Evolutionary conservation across 2,329 filamentous ascomycete genomes (phyloP).

Genomic region (Colletotrichum cuscutae): DNA sequence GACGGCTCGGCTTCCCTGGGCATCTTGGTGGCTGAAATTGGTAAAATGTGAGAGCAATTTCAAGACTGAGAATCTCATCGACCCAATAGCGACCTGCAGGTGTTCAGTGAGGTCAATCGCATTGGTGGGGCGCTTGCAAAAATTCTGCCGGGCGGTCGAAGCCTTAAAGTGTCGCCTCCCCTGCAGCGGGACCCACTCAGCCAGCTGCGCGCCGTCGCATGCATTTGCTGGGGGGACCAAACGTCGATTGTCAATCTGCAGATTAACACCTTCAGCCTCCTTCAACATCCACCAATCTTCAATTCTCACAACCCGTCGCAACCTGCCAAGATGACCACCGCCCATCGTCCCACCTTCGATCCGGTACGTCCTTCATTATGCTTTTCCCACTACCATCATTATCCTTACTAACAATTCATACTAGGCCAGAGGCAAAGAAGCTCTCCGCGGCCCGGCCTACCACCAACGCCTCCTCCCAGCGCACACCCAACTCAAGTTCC

Average conservation of each 20-base stretch:
- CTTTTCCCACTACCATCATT: neutral
- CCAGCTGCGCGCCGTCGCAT: slow-evolving; percentile 12
- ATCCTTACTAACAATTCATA: slow-evolving; percentile 39
- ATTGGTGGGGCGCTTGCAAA: slow-evolving; percentile 40
- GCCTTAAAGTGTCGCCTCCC: slow-evolving; percentile 14
- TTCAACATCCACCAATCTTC: neutral
- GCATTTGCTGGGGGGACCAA: slow-evolving; percentile 8
- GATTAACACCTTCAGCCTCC: neutral
- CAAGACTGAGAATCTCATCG: neutral
- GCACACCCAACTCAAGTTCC: slow-evolving; percentile 90
- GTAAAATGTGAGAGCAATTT: slow-evolving; percentile 34
- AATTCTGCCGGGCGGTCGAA: slow-evolving; percentile 63
- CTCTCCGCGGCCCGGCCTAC: slow-evolving; percentile 91
- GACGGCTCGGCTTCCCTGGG: slow-evolving; percentile 93
- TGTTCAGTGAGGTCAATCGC: slow-evolving; percentile 35
- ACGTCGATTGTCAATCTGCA: neutral
- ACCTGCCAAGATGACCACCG: slow-evolving; percentile 67
- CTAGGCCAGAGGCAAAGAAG: slow-evolving; percentile 92
- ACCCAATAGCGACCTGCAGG: slow-evolving; percentile 22
- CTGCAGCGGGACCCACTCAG: slow-evolving; percentile 13
- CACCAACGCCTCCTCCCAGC: slow-evolving; percentile 96
- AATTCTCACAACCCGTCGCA: neutral
- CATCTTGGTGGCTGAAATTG: slow-evolving; percentile 64
- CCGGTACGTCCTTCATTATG: slow-evolving; percentile 67
- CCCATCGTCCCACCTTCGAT: slow-evolving; percentile 93